Evolutionary conservation across 2,329 filamentous ascomycete genomes (phyloP).

Genomic region (Aspergillus quadricinctus): DNA sequence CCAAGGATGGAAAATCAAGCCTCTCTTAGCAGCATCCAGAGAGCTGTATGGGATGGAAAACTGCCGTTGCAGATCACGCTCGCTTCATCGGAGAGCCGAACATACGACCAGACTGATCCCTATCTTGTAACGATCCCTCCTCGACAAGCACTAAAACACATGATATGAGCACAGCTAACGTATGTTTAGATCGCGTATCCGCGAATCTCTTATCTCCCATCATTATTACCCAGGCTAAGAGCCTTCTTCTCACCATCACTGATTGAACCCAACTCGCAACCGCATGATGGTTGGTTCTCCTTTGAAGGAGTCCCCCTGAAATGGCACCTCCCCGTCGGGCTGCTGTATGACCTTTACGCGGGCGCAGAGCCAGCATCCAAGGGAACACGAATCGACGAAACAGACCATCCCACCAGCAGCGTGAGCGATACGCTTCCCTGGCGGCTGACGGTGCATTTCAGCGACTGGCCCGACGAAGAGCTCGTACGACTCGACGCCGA

Average conservation of each 20-base stretch:
- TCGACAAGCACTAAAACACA: neutral
- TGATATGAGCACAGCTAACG: neutral
- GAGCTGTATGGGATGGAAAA: constrained; percentile 55
- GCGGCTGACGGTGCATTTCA: constrained; percentile 60
- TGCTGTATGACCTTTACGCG: constrained; percentile 66
- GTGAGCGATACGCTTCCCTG: constrained; percentile 49
- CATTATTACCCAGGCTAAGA: constrained; percentile 59
- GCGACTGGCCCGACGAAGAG: constrained; percentile 54
- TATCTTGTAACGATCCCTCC: constrained; percentile 48
- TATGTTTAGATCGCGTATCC: constrained; percentile 53
- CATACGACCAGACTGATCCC: constrained; percentile 56
- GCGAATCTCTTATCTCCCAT: constrained; percentile 64
- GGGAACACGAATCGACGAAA: constrained; percentile 14
- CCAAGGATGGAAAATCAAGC: constrained; percentile 23
- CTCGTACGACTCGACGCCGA: constrained; percentile 54
- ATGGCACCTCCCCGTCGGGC: constrained; percentile 67
- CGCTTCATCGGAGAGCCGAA: constrained; percentile 56
- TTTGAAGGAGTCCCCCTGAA: constrained; percentile 66
- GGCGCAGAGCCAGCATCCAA: constrained; percentile 47
- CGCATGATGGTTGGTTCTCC: constrained; percentile 59
- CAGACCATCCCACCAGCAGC: constrained; percentile 11
- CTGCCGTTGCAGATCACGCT: constrained; percentile 58
- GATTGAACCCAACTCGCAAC: constrained; percentile 52
- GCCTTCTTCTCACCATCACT: constrained; percentile 57
- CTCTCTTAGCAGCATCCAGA: constrained; percentile 32